Conservation (phyloP, 1,139 yeast species). For the Arxiozyma telluris region DNA sequence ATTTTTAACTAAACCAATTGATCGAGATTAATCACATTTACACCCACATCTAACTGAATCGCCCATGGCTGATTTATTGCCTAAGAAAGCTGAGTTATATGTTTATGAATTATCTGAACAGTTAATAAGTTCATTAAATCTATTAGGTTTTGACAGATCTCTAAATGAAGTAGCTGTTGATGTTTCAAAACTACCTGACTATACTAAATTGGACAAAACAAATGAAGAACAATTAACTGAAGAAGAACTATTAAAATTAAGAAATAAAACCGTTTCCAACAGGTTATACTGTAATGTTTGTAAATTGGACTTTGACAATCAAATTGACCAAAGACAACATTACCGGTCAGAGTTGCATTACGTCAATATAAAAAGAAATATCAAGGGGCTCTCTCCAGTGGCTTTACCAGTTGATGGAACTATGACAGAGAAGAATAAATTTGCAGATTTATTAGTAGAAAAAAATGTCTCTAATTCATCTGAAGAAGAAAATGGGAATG, state of each 20-base stretch:
- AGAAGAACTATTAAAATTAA: constrained; percentile 1
- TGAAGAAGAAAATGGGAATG: constrained; percentile 4
- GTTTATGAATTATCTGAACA: constrained; percentile 42
- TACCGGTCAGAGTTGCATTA: constrained; percentile 56
- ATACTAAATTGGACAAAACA: constrained; percentile 6
- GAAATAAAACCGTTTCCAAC: constrained; percentile 4
- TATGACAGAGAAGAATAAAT: background rate
- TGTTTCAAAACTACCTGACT: background rate
- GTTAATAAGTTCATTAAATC: constrained; percentile 41
- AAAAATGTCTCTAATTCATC: background rate
- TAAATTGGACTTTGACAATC: constrained; percentile 24
- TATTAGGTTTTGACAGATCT: constrained; percentile 49
- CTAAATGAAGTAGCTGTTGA: constrained; percentile 31
- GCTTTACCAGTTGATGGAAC: constrained; percentile 30
- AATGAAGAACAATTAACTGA: constrained; percentile 2
- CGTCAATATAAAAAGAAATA: constrained; percentile 48
- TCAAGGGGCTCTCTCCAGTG: constrained; percentile 31
- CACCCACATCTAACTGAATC: background rate
- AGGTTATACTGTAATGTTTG: constrained; percentile 18
- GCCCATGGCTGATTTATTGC: background rate
- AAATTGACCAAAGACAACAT: constrained; percentile 34
- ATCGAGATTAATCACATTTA: background rate
- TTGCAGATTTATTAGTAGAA: background rate
- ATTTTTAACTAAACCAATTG: background rate
- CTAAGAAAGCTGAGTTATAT: constrained; percentile 39